These are phyloP conservation scores for Boletus tylopilopsis DNA, from an alignment of 768 basidiomycete genomes.

Conservation along the genomic window DNA sequence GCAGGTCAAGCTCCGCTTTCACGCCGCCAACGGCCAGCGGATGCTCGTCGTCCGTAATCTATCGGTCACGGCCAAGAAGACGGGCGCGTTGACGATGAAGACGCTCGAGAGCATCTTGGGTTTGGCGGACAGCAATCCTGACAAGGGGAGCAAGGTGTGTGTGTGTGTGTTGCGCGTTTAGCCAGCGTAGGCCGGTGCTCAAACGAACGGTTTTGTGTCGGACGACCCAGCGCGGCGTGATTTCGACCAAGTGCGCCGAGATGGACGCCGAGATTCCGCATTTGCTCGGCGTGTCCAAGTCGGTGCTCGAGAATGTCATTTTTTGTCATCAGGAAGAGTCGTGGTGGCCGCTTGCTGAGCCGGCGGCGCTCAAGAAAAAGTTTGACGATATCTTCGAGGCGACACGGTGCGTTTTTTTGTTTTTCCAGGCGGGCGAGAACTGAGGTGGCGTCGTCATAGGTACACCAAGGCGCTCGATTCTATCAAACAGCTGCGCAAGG, in stretches of 20 bases:
- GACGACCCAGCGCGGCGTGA: slow-evolving; percentile 76
- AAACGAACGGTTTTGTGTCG: no score
- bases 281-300: slow-evolving; percentile 91
- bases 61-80: slow-evolving; percentile 93
- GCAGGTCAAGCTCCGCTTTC: slow-evolving; percentile 92
- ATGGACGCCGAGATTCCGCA: slow-evolving; percentile 94
- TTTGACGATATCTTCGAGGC: slow-evolving; percentile 99
- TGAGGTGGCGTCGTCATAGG: slow-evolving; percentile 36
- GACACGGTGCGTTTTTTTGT: slow-evolving; percentile 57
- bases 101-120: slow-evolving; percentile 90
- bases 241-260: slow-evolving; percentile 97
- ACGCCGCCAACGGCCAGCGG: slow-evolving; percentile 80
- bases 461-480: slow-evolving; percentile 96
- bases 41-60: slow-evolving; percentile 92
- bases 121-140: slow-evolving; percentile 59
- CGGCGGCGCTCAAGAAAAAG: slow-evolving; percentile 91
- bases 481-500: slow-evolving; percentile 88
- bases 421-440: not conserved
- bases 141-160: slow-evolving; percentile 79
- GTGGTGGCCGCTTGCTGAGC: slow-evolving; percentile 95
- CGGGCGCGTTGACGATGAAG: slow-evolving; percentile 92
- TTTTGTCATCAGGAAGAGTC: slow-evolving; percentile 99
- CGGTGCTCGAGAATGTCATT: slow-evolving; percentile 98
- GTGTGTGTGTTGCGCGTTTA: no score
- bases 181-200: no score